Conservation (phyloP, 1,284 basidiomycete species). For the Stereum hirsutum region DNA sequence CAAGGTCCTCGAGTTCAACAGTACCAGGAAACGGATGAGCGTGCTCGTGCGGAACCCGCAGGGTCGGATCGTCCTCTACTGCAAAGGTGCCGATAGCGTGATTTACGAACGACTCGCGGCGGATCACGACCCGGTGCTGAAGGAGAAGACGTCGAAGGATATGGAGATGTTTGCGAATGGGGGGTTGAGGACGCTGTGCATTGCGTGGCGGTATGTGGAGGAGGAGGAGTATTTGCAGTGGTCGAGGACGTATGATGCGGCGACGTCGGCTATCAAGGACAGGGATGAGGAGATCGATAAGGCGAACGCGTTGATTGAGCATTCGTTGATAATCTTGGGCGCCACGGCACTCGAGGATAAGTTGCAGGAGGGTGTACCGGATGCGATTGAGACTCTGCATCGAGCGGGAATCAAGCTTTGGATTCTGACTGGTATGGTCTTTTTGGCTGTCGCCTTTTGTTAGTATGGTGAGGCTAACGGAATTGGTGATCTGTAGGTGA, state of each 20-base stretch:
- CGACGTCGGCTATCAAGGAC: slow-evolving; percentile 65
- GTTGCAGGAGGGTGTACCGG: slow-evolving; percentile 93
- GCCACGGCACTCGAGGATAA: slow-evolving; percentile 97
- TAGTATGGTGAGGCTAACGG: neutral
- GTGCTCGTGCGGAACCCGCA: slow-evolving; percentile 80
- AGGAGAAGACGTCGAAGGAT: slow-evolving; percentile 74
- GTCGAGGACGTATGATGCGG: slow-evolving; percentile 78
- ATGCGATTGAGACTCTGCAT: slow-evolving; percentile 89
- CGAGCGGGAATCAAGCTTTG: slow-evolving; percentile 95
- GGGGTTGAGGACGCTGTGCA: slow-evolving; percentile 87
- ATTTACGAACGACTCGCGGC: slow-evolving; percentile 79
- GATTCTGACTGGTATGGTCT: slow-evolving; percentile 73
- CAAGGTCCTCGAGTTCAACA: slow-evolving; percentile 88
- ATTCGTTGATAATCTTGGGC: slow-evolving; percentile 76
- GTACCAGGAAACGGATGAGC: slow-evolving; percentile 91
- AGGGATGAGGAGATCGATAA: slow-evolving; percentile 89
- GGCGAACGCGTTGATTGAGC: slow-evolving; percentile 80
- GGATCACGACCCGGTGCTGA: slow-evolving; percentile 69
- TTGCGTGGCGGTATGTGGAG: slow-evolving; percentile 72
- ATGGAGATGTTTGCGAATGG: slow-evolving; percentile 93
- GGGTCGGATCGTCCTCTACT: slow-evolving; percentile 77
- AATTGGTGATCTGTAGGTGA: slow-evolving; percentile 49
- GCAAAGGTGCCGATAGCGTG: slow-evolving; percentile 96
- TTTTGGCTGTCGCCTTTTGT: slow-evolving; percentile 4
- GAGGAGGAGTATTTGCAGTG: slow-evolving; percentile 85